Evolutionary conservation across 495 filamentous ascomycete species (phyloP).

Genomic region (Cryomyces minteri): DNA sequence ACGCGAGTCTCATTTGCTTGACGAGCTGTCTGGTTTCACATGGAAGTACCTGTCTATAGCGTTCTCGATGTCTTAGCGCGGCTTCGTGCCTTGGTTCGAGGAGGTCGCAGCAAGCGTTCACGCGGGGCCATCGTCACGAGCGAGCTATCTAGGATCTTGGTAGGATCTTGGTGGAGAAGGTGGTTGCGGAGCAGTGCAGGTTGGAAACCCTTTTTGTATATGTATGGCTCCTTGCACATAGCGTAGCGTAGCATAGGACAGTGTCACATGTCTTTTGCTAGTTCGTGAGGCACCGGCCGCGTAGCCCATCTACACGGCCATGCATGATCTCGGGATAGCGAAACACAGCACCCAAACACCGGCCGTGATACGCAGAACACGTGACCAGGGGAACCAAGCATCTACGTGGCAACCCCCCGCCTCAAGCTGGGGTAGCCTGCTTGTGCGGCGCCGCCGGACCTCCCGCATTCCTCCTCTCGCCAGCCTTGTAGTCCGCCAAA

Average conservation of each 20-base stretch:
- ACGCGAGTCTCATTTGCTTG: too few relatives aligned
- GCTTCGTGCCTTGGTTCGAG: too few relatives aligned
- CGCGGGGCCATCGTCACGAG: too few relatives aligned
- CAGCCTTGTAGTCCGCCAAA: constrained; percentile 46
- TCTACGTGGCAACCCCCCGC: neutral
- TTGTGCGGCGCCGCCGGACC: constrained; percentile 1
- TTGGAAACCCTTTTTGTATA: too few relatives aligned
- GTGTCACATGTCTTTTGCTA: neutral
- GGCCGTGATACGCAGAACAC: neutral
- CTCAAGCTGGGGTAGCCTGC: constrained; percentile 1
- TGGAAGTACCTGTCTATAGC: too few relatives aligned
- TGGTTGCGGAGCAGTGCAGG: too few relatives aligned
- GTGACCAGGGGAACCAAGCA: neutral
- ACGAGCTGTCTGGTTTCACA: too few relatives aligned
- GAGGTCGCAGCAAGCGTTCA: too few relatives aligned
- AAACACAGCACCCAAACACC: neutral
- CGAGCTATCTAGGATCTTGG: too few relatives aligned
- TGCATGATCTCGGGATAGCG: neutral
- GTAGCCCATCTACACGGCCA: neutral
- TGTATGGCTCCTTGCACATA: neutral
- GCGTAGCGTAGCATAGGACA: neutral
- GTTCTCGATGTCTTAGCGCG: too few relatives aligned
- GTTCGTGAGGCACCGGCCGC: neutral
- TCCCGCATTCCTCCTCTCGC: constrained; percentile 2
- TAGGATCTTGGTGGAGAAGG: too few relatives aligned